A percentile compares a stretch with the other conserved stretches of the same genome.
These are phyloP conservation scores for Zygoascus tannicola DNA, from an alignment of 805 yeast genomes.

Conservation along the genomic window DNA sequence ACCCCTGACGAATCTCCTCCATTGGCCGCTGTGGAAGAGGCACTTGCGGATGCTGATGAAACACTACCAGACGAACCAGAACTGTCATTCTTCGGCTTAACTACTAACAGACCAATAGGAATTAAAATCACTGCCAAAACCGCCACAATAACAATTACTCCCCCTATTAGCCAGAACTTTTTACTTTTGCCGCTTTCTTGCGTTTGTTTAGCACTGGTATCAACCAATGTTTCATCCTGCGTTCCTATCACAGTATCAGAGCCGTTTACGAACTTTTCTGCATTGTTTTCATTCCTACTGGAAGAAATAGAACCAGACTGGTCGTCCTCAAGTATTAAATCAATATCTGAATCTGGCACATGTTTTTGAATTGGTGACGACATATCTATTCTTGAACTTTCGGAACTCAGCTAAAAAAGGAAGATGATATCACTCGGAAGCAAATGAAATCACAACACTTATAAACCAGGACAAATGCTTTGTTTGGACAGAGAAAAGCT, in stretches of 20 bases:
- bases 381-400: no score
- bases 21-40: conserved; percentile 1
- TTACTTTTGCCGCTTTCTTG: background rate
- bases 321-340: no score
- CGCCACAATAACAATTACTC: conserved; percentile 10
- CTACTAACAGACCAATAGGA: conserved; percentile 24
- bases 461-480: no score
- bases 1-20: conserved; percentile 5
- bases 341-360: no score
- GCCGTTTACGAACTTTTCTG: background rate
- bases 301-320: no score
- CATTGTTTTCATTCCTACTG: no score
- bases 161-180: conserved; percentile 1
- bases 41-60: conserved; percentile 4
- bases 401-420: no score
- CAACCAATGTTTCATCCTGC: background rate
- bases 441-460: no score
- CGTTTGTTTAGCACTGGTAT: background rate
- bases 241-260: background rate
- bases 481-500: no score
- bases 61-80: conserved; percentile 4
- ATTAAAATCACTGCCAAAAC: conserved; percentile 22
- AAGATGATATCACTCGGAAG: no score
- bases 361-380: no score
- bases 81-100: conserved; percentile 10